Evolutionary conservation across 495 filamentous ascomycete genomes (phyloP), one percentile per base, ranked within the genome.

Genomic region (Articulospora tetracladia): DNA sequence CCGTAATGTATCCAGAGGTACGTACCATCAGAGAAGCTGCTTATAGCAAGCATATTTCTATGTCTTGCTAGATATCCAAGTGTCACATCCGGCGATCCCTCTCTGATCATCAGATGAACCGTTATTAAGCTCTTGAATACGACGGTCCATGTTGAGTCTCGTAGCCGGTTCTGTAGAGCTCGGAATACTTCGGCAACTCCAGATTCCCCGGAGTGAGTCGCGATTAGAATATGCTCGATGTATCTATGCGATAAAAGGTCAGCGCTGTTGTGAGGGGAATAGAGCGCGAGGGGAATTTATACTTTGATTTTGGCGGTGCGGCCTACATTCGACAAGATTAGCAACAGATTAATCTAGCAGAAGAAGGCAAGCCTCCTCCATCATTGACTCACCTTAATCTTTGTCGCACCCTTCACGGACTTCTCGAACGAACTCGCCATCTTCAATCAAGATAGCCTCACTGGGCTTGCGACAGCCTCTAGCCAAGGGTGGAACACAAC

Each of bases 81-180:
- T 7, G 95, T 96, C 24, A 91, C 89, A 70, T 97, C 91, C 41
- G 84, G 83, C 70, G 93, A 91, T 17, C 94, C 94, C 74, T 99
- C 94, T 60, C 94, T 83, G 61, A 99, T 93, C 93, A 99, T 97
- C 41, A 98, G 77, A 71, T 99, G 94, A 36, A 97, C 84, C 4
- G 96, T 92, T 61, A 99, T 97, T 56, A 99, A 80, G 55, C 87
- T 84, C 74, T 99, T 99, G 85, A 97, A 97, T 57, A 93, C 92
- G 28, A 86, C 82, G 10, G 95, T 98, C 94, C 94, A 99, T 84
- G 93, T 95, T 66, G 93, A 92, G 68, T 99, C 94, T 65, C 91
- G 87, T 51, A 99, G 76, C 53, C 94, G 82, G 68, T 89, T 84
- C 67, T 95, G 91, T 24, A 99, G 75, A 27, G 92, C 90, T 47